Percentiles rank a stretch among this genome's conserved stretches.
phyloP scores from a whole-genome alignment of 345 rosid genomes.

The Jatropha curcas region DNA sequence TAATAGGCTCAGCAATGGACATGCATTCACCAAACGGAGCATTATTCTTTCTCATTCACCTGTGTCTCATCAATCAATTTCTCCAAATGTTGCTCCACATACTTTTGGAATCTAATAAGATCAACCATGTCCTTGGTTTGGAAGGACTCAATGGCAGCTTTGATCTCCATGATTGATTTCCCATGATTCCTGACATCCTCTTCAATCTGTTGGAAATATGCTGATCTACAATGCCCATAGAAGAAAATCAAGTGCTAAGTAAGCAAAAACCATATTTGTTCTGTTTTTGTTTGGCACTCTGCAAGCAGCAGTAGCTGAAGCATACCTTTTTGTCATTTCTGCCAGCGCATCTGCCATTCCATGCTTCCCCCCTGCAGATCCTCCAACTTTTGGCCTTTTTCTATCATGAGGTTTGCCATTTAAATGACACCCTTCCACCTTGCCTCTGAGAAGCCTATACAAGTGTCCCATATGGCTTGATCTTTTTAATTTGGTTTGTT shows the following conservation, averaged over 20 bases:
- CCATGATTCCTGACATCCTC: constrained; percentile 66
- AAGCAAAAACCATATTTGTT: neutral
- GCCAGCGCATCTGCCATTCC: constrained; percentile 98
- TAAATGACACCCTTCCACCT: constrained; percentile 61
- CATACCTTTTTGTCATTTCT: constrained; percentile 79
- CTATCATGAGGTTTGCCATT: constrained; percentile 38
- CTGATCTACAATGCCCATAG: constrained; percentile 48
- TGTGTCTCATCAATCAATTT: constrained; percentile 85
- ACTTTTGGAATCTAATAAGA: constrained; percentile 60
- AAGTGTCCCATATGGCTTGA: constrained; percentile 70
- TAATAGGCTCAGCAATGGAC: neutral
- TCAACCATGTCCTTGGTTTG: constrained; percentile 76
- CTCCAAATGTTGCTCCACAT: constrained; percentile 69
- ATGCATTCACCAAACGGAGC: neutral
- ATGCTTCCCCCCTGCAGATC: constrained; percentile 54
- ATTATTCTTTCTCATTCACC: constrained; percentile 30
- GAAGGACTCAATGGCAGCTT: constrained; percentile 51
- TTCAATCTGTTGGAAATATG: constrained; percentile 83
- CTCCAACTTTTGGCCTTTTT: constrained; percentile 30
- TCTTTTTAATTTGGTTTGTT: constrained; percentile 71
- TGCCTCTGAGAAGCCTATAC: constrained; percentile 69
- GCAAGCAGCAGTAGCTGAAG: constrained; percentile 1
- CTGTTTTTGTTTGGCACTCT: neutral
- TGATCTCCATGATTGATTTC: constrained; percentile 53
- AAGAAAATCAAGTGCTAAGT: neutral